Percentiles rank a stretch among this genome's conserved stretches.
Conservation (phyloP, 768 basidiomycete genomes). For the Dentipellis fragilis region DNA sequence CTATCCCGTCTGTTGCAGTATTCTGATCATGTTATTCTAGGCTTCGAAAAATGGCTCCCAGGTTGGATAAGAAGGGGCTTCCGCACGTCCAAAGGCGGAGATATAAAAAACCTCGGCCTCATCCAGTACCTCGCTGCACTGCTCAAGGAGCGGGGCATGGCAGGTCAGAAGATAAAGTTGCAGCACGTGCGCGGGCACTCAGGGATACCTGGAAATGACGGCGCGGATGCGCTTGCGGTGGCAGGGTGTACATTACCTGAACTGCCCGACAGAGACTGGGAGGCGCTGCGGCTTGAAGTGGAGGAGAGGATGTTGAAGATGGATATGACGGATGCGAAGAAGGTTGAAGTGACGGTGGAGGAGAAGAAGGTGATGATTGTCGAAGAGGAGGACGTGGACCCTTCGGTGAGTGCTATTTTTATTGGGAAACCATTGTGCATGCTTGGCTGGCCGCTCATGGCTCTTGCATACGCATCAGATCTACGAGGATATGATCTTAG, state of each 20-base stretch:
- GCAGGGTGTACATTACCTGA: slow-evolving; percentile 34
- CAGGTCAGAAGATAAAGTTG: slow-evolving; percentile 48
- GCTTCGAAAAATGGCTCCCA: slow-evolving; percentile 56
- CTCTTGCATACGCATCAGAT: neutral
- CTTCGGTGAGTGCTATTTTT: neutral
- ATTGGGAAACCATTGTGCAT: neutral
- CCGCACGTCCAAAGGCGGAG: slow-evolving; percentile 32
- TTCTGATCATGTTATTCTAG: slow-evolving; percentile 27
- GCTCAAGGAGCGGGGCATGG: slow-evolving; percentile 38
- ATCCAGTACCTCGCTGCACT: slow-evolving; percentile 63
- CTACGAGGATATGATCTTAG: neutral
- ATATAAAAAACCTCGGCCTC: slow-evolving; percentile 64
- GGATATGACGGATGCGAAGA: neutral
- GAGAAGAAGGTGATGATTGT: neutral
- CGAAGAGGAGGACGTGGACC: neutral
- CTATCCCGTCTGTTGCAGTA: neutral
- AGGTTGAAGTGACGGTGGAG: neutral
- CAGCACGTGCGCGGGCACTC: slow-evolving; percentile 73
- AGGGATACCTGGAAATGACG: slow-evolving; percentile 77
- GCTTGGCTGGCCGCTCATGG: neutral
- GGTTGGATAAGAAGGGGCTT: slow-evolving; percentile 56
- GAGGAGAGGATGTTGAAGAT: neutral
- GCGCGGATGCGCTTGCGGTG: slow-evolving; percentile 69
- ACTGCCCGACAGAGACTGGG: slow-evolving; percentile 54
- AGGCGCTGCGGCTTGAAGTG: slow-evolving; percentile 8